Evolutionary conservation across 2,329 filamentous ascomycete genomes (phyloP), one percentile per base, ranked within the genome.

Genomic region (Alternaria sp.): DNA sequence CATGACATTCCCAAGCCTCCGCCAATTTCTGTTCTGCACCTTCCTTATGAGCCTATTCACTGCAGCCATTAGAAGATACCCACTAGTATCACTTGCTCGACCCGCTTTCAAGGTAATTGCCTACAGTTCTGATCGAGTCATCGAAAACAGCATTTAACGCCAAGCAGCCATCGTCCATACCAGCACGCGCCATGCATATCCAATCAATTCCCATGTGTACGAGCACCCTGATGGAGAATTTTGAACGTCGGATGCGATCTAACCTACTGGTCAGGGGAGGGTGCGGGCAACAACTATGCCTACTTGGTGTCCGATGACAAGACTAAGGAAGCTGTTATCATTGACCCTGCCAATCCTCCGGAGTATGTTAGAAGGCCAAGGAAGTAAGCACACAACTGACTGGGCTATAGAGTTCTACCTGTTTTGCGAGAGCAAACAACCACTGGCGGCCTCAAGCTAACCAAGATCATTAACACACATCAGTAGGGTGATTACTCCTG

Each of bases 381-480:
- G 11, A 36, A 48, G 43, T 18, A 54, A 48, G 20, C 43, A 44
- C 38, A 25, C 41, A 14, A 41, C 11, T 53, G 32, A 54, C 18
- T 20, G 4, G 7, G 6, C 9, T 18, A 57, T 49, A 90, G 88
- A 69, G 88, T 90, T 5, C 77, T 86, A 4, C 87, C 88, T 12
- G 83, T 85, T 10, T 81, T 99, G 54, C 90, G 94, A 76, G 85
- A 93, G 66, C 89, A 92, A 61, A 90, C 92, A 6, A 81, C 88
- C 8, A 81, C 88, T 22, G 90, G 90, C 16, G 86, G 87, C 69
- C 92, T 97, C 74, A 94, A 96, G 70, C 82, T 99, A 64, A 93
- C 86, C 25, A 92, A 90, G 51, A 97, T 99, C 75, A 89, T 98
- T 73, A 99, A 99, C 77, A 99, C 95, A 2, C 95, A 99, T 75